phyloP scores from a whole-genome alignment of 176 grass and related monocot genomes.

The Triticum timopheevii region DNA sequence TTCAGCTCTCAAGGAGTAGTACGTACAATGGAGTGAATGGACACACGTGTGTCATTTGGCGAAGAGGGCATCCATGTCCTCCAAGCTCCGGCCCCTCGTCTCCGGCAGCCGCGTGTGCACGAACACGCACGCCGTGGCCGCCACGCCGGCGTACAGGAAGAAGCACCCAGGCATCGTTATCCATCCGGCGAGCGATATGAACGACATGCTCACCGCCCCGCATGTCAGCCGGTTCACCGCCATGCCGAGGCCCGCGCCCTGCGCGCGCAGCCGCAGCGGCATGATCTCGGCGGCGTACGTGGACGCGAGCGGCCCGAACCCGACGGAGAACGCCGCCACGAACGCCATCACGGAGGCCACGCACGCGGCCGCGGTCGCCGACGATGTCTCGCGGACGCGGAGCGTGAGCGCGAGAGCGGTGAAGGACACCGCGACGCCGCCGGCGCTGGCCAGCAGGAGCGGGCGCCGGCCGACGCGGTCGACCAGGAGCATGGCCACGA shows the following conservation, averaged over 20 bases:
- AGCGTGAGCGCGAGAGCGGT: not conserved
- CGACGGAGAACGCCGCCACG: not conserved
- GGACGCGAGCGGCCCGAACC: conserved; percentile 8
- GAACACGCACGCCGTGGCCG: not conserved
- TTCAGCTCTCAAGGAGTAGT: no score
- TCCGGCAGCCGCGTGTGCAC: not conserved
- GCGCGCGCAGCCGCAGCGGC: not conserved
- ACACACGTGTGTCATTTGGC: not conserved
- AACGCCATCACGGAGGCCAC: not conserved
- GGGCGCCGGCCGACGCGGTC: not conserved
- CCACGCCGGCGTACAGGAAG: conserved; percentile 6
- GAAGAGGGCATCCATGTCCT: conserved; percentile 3
- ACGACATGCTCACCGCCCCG: conserved; percentile 8
- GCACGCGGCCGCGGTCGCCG: not conserved
- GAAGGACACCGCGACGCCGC: not conserved
- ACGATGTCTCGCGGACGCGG: not conserved
- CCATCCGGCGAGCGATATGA: not conserved
- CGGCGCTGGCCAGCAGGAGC: conserved; percentile 1
- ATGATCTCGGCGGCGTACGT: not conserved
- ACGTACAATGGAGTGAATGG: no score
- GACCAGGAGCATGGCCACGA: not conserved
- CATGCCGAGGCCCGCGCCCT: not conserved
- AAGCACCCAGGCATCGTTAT: conserved; percentile 15
- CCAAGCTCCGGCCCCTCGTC: not conserved
- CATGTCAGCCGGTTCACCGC: conserved; percentile 8